Percentiles rank a stretch among this genome's conserved stretches.
phyloP scores from a whole-genome alignment of 2,329 filamentous ascomycete genomes.

The Ophiocordyceps camponoti-rufipedis region DNA sequence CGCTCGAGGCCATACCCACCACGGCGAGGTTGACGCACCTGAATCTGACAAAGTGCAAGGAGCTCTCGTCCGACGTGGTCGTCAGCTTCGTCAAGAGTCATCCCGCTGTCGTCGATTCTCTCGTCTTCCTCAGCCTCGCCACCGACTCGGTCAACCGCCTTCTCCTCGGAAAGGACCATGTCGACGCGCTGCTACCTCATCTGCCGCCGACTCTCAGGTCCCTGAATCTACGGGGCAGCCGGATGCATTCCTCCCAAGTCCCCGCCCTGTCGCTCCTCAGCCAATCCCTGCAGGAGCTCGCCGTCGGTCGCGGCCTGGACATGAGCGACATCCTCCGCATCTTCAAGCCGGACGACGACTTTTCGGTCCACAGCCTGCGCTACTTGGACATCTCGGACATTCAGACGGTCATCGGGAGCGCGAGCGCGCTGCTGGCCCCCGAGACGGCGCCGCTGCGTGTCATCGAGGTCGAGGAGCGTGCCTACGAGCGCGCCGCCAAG shows the following conservation, averaged over 20 bases:
- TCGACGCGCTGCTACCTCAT: slow-evolving; percentile 44
- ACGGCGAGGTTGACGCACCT: slow-evolving; percentile 59
- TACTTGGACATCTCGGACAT: slow-evolving; percentile 61
- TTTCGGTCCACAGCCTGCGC: slow-evolving; percentile 39
- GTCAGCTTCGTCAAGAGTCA: slow-evolving; percentile 55
- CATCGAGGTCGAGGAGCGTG: slow-evolving; percentile 53
- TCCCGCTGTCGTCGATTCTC: slow-evolving; percentile 42
- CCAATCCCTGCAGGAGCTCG: slow-evolving; percentile 57
- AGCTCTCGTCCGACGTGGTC: slow-evolving; percentile 46
- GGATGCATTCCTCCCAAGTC: slow-evolving; percentile 47
- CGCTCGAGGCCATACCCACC: slow-evolving; percentile 50
- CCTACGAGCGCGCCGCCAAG: slow-evolving; percentile 46
- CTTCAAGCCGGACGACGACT: slow-evolving; percentile 32
- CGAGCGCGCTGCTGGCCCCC: slow-evolving; percentile 38
- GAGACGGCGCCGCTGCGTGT: slow-evolving; percentile 54
- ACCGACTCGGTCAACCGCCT: slow-evolving; percentile 56
- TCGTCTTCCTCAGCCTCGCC: slow-evolving; percentile 57
- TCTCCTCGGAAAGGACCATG: slow-evolving; percentile 46
- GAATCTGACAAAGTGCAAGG: slow-evolving; percentile 59
- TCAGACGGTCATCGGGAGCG: slow-evolving; percentile 35
- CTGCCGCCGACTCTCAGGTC: slow-evolving; percentile 52
- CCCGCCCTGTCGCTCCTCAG: slow-evolving; percentile 44
- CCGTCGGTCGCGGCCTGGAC: slow-evolving; percentile 49
- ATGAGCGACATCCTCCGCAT: slow-evolving; percentile 46
- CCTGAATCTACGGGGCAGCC: slow-evolving; percentile 58